These are phyloP conservation scores for Dipodascopsis uninucleata DNA, from an alignment of 805 yeast genomes.

Conservation along the genomic window DNA sequence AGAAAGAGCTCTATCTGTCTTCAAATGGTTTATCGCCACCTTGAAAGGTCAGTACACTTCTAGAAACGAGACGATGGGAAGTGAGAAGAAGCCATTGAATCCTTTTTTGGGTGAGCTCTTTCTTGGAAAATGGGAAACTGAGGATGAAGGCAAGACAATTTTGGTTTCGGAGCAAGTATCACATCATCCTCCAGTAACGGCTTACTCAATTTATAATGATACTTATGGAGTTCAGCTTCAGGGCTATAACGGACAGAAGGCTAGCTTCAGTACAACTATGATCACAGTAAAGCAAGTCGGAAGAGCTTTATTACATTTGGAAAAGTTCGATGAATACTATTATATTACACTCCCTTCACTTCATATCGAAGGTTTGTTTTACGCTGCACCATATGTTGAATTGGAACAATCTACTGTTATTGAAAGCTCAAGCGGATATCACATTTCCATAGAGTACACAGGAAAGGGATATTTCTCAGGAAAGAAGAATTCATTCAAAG, in stretches of 20 bases:
- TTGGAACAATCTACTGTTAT: conserved; percentile 84
- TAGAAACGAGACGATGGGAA: conserved; percentile 86
- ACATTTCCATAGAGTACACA: conserved; percentile 68
- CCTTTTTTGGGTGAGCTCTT: conserved; percentile 95
- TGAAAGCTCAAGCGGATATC: conserved; percentile 75
- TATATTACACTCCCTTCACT: conserved; percentile 87
- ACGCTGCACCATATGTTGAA: conserved; percentile 92
- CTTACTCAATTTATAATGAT: conserved; percentile 75
- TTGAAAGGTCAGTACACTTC: conserved; percentile 91
- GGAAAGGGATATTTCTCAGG: conserved; percentile 97
- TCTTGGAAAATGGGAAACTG: conserved; percentile 74
- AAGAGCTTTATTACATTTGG: conserved; percentile 62
- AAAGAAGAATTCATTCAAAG: conserved; percentile 88
- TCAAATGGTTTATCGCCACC: conserved; percentile 88
- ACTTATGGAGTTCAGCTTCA: conserved; percentile 64
- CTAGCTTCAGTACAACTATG: conserved; percentile 69
- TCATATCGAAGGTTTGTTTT: conserved; percentile 88
- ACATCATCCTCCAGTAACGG: conserved; percentile 98
- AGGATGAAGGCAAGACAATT: conserved; percentile 67
- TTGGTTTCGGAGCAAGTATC: conserved; percentile 89
- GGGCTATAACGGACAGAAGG: conserved; percentile 87
- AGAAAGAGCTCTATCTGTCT: conserved; percentile 73
- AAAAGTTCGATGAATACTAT: conserved; percentile 62
- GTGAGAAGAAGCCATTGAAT: conserved; percentile 94
- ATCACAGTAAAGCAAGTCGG: conserved; percentile 89